Base-by-base conservation (phyloP, 352 stramenopile genomes). In the Pelagophyceae sp. region DNA sequence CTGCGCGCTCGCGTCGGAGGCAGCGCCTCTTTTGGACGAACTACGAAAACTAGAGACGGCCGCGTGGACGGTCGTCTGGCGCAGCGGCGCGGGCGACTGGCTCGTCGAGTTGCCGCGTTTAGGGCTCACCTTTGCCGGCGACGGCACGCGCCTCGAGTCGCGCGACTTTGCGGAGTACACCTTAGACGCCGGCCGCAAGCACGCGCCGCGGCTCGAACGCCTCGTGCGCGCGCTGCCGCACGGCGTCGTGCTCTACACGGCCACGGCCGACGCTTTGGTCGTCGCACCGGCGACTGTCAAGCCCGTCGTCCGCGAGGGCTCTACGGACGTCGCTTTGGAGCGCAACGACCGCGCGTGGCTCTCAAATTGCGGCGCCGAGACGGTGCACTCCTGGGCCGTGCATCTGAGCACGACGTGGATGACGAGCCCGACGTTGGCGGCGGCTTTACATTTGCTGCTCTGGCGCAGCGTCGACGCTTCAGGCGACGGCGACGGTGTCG, bases 321-420 rank as follows among this genome's bases (percentile, higher is more conserved):
- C 23, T 25, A 88, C 92, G 0, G 86, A 94, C 72, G 84, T 96
- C 1, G 82, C 93, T 51, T 82, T 95, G 20, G 89, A 94, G 78
- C 81, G 89, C 31, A 84, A 88, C 76, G 93, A 96, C 78, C 76
- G 87, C 74, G 87, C 91, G 77, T 96, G 91, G 91, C 90, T 95
- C 64, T 83, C 86, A 51, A 93, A 92, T 65, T 87, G 93, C 80
- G 87, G 87, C 32, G 88, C 90, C 81, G 87, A 91, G 38, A 88
- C 95, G 40, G 97, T 96, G 78, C 98, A 99, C 83, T 86, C 97
- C 32, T 99, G 99, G 83, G 95, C 95, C 27, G 92, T 99, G 65
- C 96, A 99, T 83, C 96, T 93, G 35, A 98, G 93, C 27, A 84
- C 90, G 38, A 92, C 89, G 0, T 98, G 98, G 77, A 77, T 99